Base-by-base conservation (phyloP, 768 basidiomycete species). In the Obba rivulosa region DNA sequence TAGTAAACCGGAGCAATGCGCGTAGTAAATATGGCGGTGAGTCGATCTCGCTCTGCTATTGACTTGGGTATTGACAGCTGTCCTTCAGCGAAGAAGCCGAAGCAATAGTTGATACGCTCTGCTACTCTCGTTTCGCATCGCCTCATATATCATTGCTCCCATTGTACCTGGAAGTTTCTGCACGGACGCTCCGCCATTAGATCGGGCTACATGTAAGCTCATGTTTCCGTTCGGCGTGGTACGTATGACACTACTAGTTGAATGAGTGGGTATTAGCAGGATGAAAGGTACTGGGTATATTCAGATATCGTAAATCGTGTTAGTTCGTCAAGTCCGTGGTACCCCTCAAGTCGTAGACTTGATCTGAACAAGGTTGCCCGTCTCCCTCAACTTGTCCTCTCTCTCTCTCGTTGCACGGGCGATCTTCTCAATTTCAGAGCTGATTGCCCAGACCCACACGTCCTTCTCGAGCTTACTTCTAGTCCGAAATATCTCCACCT, bases 371-470 rank as follows among this genome's bases (percentile, higher is more conserved):
- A 89, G 60, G 47, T 72, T 74, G 8, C 91, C 92, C 9, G 73
- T 73, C 45, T 82, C 78, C 61, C 86, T 75, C 58, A 89, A 63
- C 56, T 65, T 75, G 36, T 72, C 74, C 63, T 94, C 92, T 54
- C 89, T 71, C 17, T 76, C 78, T 52, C 61, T 69, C 57, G 82
- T 79, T 8, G 67, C 67, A 59, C 89, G 72, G 34, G 80, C 80
- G 13, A 87, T 67, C 62, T 81, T 83, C 67, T 97, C 92, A 52
- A 96, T 92, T 69, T 95, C 92, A 39, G 78, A 79, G 52, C 90
- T 92, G 56, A 98, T 67, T 1, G 90, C 91, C 87, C 89, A 96
- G 57, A 92, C 92, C 94, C 94, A 97, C 23, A 85, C 76, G 64
- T 98, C 93, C 23, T 94, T 73, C 66, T 98, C 95, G 34, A 97